These are phyloP conservation scores for Backusella westeae DNA, from an alignment of 192 early-diverging fungal species.

Conservation along the genomic window DNA sequence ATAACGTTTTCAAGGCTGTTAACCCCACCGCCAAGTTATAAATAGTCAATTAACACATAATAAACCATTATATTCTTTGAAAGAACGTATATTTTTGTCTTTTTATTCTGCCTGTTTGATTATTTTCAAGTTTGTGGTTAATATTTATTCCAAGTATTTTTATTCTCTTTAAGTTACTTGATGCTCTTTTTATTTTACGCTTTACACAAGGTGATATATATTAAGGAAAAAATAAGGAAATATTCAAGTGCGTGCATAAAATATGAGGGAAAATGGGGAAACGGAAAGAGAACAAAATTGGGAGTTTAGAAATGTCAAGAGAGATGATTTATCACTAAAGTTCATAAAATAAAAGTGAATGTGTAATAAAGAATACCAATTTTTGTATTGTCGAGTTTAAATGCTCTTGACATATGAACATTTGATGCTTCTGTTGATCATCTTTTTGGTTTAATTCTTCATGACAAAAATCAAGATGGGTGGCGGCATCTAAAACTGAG, in stretches of 20 bases:
- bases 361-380: too few species aligned
- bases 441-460: neutral
- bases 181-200: too few species aligned
- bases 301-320: neutral
- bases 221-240: too few species aligned
- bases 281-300: neutral
- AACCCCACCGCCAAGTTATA: conserved; percentile 60
- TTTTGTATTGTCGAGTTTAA: neutral
- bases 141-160: neutral
- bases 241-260: neutral
- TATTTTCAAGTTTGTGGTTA: neutral
- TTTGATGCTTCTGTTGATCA: neutral
- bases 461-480: neutral
- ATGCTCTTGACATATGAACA: neutral
- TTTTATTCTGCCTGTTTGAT: neutral
- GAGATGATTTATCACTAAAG: neutral
- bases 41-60: conserved; percentile 2
- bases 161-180: neutral
- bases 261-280: neutral
- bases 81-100: conserved; percentile 1
- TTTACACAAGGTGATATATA: neutral
- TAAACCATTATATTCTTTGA: neutral
- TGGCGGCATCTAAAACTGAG: neutral
- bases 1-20: conserved; percentile 59
- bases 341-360: neutral